Evolutionary conservation across 352 stramenopile genomes (phyloP).

Genomic region (Pythium diclinum): DNA sequence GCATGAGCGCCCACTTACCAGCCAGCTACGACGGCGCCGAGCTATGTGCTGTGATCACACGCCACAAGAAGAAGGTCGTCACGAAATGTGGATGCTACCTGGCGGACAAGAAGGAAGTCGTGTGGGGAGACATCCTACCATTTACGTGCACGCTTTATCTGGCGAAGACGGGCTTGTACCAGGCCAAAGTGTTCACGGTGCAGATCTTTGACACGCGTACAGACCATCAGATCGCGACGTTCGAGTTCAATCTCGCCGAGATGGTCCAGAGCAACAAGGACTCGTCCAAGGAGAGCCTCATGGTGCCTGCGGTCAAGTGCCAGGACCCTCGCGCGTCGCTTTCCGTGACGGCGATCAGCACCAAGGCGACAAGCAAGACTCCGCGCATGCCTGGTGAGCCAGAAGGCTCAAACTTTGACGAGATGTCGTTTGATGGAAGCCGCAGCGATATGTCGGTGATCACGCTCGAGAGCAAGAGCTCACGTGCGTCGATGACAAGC

Average conservation of each 20-base stretch:
- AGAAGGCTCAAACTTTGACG: constrained; percentile 31
- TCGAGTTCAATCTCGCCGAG: constrained; percentile 70
- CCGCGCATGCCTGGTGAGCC: constrained; percentile 11
- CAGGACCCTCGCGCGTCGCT: constrained; percentile 59
- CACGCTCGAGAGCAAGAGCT: constrained; percentile 54
- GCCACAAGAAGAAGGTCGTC: constrained; percentile 66
- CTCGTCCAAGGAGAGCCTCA: constrained; percentile 59
- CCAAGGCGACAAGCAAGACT: constrained; percentile 34
- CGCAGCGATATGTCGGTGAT: constrained; percentile 61
- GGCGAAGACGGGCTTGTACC: constrained; percentile 68
- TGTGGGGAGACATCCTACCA: constrained; percentile 73
- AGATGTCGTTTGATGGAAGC: constrained; percentile 53
- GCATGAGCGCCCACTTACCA: constrained; percentile 51
- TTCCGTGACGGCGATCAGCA: constrained; percentile 57
- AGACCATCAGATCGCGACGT: constrained; percentile 48
- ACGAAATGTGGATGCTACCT: constrained; percentile 55
- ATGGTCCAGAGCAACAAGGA: constrained; percentile 60
- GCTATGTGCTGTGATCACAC: constrained; percentile 58
- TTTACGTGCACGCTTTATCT: constrained; percentile 77
- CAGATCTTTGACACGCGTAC: constrained; percentile 61
- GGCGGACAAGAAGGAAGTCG: constrained; percentile 46
- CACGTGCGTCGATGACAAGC: constrained; percentile 36
- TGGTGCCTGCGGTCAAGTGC: constrained; percentile 55
- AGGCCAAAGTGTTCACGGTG: constrained; percentile 66
- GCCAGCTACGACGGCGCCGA: constrained; percentile 45